Conservation (phyloP, 169 alveolate species). For the Plasmodium gaboni region DNA sequence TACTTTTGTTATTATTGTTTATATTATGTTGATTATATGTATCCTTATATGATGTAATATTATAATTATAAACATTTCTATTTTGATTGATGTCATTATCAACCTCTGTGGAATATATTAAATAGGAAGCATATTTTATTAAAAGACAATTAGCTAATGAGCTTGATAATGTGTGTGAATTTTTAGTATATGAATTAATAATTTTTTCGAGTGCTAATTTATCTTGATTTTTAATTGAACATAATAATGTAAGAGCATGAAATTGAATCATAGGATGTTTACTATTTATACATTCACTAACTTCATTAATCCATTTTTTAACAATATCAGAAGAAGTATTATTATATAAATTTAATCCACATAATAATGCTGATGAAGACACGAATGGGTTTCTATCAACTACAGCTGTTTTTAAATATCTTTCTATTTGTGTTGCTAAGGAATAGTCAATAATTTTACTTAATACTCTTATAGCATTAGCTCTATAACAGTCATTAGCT, state of each 20-base stretch:
- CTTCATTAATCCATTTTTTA: conserved; percentile 90
- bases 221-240: conserved; percentile 91
- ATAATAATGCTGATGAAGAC: conserved; percentile 93
- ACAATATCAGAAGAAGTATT: conserved; percentile 93
- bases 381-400: conserved; percentile 95
- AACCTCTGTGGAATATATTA: conserved; percentile 66
- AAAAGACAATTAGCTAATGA: conserved; percentile 85
- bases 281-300: conserved; percentile 90
- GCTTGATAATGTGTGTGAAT: conserved; percentile 63
- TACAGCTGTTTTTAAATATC: conserved; percentile 94
- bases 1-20: not conserved
- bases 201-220: conserved; percentile 88
- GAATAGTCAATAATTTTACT: conserved; percentile 95
- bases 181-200: conserved; percentile 70
- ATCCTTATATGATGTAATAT: not conserved
- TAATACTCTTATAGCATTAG: conserved; percentile 96
- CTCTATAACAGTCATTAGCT: conserved; percentile 94
- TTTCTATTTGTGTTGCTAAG: conserved; percentile 95
- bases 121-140: conserved; percentile 69
- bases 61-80: not conserved
- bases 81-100: conserved; percentile 12
- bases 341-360: conserved; percentile 91
- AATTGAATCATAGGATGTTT: conserved; percentile 93
- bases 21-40: not conserved
- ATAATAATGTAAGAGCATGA: conserved; percentile 95